phyloP scores from a whole-genome alignment of 352 stramenopile genomes.

The Pythium biforme region DNA sequence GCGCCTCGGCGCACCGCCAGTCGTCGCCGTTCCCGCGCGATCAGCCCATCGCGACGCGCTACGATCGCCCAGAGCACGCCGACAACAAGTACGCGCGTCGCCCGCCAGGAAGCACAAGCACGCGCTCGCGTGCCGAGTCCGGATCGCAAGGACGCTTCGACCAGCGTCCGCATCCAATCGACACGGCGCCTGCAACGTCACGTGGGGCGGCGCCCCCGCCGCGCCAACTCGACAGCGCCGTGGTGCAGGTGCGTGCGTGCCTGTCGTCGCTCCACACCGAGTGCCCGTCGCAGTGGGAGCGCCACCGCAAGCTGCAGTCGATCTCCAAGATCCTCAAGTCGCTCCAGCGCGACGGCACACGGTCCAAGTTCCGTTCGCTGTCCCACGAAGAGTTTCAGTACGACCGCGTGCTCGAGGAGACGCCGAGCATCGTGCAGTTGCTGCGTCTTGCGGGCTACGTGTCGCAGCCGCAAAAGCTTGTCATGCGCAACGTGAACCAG shows the following conservation, averaged over 20 bases:
- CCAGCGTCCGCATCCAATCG: not conserved
- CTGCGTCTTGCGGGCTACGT: slow-evolving; percentile 78
- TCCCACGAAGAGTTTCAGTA: slow-evolving; percentile 75
- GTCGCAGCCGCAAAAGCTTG: slow-evolving; percentile 67
- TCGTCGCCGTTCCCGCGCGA: slow-evolving; percentile 12
- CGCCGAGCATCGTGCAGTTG: slow-evolving; percentile 73
- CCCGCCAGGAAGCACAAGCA: slow-evolving; percentile 11
- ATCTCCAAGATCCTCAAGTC: slow-evolving; percentile 72
- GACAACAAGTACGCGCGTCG: slow-evolving; percentile 20
- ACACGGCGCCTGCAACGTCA: no score
- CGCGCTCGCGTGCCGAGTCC: slow-evolving; percentile 18
- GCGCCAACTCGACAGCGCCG: slow-evolving; percentile 31
- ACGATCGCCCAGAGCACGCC: slow-evolving; percentile 14
- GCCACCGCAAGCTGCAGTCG: slow-evolving; percentile 57
- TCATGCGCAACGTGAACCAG: slow-evolving; percentile 68
- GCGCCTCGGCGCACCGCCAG: slow-evolving; percentile 32
- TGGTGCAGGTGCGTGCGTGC: slow-evolving; percentile 51
- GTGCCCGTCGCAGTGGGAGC: slow-evolving; percentile 63
- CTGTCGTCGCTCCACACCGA: slow-evolving; percentile 59
- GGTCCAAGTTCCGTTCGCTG: slow-evolving; percentile 65
- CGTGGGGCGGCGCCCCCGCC: no score
- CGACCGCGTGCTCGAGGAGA: slow-evolving; percentile 58
- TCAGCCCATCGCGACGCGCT: slow-evolving; percentile 7
- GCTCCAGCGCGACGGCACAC: slow-evolving; percentile 58
- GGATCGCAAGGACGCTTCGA: slow-evolving; percentile 9